Percentiles rank a stretch among this genome's conserved stretches.
Conservation (phyloP, 2,329 filamentous ascomycete species). For the Colletotrichum graminicola region DNA sequence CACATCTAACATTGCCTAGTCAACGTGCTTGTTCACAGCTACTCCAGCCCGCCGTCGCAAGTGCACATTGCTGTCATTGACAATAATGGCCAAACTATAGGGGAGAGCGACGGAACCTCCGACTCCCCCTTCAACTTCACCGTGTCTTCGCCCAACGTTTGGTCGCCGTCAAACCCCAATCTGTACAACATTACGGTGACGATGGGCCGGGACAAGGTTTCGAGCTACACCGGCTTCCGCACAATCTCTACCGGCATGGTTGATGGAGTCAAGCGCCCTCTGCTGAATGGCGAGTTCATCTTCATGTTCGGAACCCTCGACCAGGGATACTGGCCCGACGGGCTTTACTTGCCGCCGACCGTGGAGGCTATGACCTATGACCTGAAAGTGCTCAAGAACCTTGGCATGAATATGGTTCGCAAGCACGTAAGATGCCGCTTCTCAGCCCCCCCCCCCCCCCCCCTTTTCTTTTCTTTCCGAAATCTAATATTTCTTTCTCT, state of each 20-base stretch:
- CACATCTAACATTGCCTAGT: slow-evolving; percentile 54
- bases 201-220: slow-evolving; percentile 63
- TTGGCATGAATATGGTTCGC: slow-evolving; percentile 78
- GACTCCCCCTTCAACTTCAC: slow-evolving; percentile 67
- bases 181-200: slow-evolving; percentile 74
- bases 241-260: slow-evolving; percentile 70
- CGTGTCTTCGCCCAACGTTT: slow-evolving; percentile 68
- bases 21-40: slow-evolving; percentile 66
- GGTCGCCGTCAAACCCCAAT: slow-evolving; percentile 73
- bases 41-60: slow-evolving; percentile 49
- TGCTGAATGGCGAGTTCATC: slow-evolving; percentile 76
- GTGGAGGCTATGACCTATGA: slow-evolving; percentile 77
- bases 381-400: slow-evolving; percentile 70
- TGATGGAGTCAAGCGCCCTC: slow-evolving; percentile 69
- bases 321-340: slow-evolving; percentile 80
- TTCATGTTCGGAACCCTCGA: slow-evolving; percentile 78
- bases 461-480: too few relatives aligned
- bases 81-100: slow-evolving; percentile 55
- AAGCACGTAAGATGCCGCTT: slow-evolving; percentile 68
- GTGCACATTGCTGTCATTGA: slow-evolving; percentile 55
- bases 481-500: background rate
- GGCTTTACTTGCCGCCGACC: slow-evolving; percentile 74
- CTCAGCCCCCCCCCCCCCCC: too few relatives aligned
- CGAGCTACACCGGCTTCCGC: slow-evolving; percentile 77
- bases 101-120: slow-evolving; percentile 57